Evolutionary conservation across 2,329 filamentous ascomycete genomes (phyloP).

Genomic region (Alternaria novae-zelandiae): DNA sequence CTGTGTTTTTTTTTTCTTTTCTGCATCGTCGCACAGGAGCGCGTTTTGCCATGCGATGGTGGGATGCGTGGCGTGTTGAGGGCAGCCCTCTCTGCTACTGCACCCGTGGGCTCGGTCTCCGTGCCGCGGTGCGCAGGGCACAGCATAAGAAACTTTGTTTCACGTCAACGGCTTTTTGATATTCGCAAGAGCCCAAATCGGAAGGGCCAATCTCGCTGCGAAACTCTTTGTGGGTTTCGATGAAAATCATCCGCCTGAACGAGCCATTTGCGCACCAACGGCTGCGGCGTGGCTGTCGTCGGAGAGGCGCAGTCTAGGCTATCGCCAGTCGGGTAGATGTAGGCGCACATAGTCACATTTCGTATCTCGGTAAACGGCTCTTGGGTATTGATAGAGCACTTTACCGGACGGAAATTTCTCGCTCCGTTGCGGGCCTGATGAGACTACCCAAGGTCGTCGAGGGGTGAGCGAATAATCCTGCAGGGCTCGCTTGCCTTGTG

Average conservation of each 20-base stretch:
- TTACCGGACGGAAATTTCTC: constrained; percentile 39
- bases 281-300: constrained; percentile 23
- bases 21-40: constrained; percentile 21
- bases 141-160: constrained; percentile 10
- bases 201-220: constrained; percentile 26
- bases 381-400: constrained; percentile 17
- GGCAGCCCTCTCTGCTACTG: not conserved
- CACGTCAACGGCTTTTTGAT: constrained; percentile 37
- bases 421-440: constrained; percentile 31
- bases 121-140: constrained; percentile 15
- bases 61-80: constrained; percentile 1
- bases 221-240: constrained; percentile 22
- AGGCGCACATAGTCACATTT: constrained; percentile 19
- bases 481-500: constrained; percentile 24
- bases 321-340: constrained; percentile 15
- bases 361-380: constrained; percentile 22
- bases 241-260: constrained; percentile 25
- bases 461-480: constrained; percentile 16
- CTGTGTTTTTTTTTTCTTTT: constrained; percentile 26
- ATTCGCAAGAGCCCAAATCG: constrained; percentile 12
- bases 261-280: constrained; percentile 23
- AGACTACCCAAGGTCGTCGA: constrained; percentile 4
- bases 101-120: constrained; percentile 4
- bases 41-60: constrained; percentile 7
- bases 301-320: constrained; percentile 26